Conservation (phyloP, 345 rosid species). For the Euphorbia lathyris region DNA sequence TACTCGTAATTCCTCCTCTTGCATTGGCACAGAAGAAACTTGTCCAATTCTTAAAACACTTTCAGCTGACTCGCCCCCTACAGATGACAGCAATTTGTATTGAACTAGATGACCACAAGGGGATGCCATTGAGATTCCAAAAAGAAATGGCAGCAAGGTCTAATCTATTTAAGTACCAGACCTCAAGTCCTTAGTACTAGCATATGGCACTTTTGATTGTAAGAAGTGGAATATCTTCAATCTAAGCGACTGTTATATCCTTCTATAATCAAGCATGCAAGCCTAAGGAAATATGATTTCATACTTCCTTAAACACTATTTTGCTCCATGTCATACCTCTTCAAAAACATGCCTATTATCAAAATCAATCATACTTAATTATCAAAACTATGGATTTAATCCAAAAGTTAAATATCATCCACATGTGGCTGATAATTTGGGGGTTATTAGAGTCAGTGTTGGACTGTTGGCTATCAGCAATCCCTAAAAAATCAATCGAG, state of each 20-base stretch:
- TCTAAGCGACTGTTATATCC: not conserved
- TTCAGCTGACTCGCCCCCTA: conserved; percentile 65
- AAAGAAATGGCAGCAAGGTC: not conserved
- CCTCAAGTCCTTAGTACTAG: not conserved
- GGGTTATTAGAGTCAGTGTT: too few species aligned
- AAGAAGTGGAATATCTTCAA: not conserved
- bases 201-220: not conserved
- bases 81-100: conserved; percentile 68
- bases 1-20: conserved; percentile 74
- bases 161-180: not conserved
- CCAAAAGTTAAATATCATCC: too few species aligned
- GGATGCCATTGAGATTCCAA: conserved; percentile 13
- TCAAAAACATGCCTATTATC: not conserved
- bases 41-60: conserved; percentile 42
- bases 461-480: too few species aligned
- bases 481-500: too few species aligned
- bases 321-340: not conserved
- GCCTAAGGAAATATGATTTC: not conserved
- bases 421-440: too few species aligned
- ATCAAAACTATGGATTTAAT: too few species aligned
- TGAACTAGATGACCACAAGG: conserved; percentile 95
- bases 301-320: not conserved
- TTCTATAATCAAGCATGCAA: not conserved
- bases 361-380: too few species aligned
- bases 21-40: conserved; percentile 50